A percentile compares a stretch with the other conserved stretches of the same genome.
Evolutionary conservation across 176 grass and related monocot genomes (phyloP).

Genomic region (Triticum dicoccoides): DNA sequence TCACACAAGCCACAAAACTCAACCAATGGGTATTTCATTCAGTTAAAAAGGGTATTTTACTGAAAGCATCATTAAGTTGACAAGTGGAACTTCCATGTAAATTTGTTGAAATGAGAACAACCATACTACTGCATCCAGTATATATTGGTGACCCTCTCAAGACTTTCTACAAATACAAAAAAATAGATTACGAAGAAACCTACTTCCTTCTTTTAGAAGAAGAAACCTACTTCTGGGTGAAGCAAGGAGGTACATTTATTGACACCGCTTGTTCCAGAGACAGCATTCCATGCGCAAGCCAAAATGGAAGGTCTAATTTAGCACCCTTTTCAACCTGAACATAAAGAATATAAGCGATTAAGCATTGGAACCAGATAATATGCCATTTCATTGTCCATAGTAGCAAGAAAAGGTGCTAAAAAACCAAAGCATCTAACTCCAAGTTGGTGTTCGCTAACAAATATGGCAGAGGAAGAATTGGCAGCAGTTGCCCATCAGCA

Average conservation of each 20-base stretch:
- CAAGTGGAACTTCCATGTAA: neutral
- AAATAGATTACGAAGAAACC: slow-evolving; percentile 22
- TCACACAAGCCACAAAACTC: neutral
- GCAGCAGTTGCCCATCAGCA: neutral
- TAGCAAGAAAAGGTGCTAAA: neutral
- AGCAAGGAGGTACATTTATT: slow-evolving; percentile 64
- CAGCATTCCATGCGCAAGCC: slow-evolving; percentile 77
- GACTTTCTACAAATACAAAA: neutral
- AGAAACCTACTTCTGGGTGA: slow-evolving; percentile 72
- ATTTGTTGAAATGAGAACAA: neutral
- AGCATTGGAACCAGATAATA: too few relatives aligned
- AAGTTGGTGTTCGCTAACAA: neutral
- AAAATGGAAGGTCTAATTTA: slow-evolving; percentile 86
- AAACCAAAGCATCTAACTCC: neutral
- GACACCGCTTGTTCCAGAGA: slow-evolving; percentile 66
- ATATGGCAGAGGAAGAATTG: too few relatives aligned
- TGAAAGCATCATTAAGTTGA: neutral
- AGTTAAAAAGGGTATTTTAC: neutral
- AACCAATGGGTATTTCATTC: neutral
- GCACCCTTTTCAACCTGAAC: slow-evolving; percentile 83
- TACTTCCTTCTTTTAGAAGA: slow-evolving; percentile 34
- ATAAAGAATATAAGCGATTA: neutral
- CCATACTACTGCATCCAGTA: neutral
- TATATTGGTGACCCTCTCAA: neutral
- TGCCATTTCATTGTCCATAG: neutral